phyloP scores from a whole-genome alignment of 805 yeast genomes.

The Saturnispora sanitii region DNA sequence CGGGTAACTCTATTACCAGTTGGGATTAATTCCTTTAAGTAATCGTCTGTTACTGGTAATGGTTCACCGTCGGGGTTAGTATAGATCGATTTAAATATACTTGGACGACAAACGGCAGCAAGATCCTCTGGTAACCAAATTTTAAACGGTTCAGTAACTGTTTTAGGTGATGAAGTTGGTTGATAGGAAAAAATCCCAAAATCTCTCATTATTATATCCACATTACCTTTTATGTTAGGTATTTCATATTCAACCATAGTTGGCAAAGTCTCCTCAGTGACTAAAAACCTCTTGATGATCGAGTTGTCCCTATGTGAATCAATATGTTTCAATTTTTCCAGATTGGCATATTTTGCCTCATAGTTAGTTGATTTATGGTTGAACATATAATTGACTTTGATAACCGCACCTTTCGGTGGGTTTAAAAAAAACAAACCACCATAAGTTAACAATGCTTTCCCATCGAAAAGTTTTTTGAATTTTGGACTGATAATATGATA shows the following conservation, averaged over 20 bases:
- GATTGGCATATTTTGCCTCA: conserved; percentile 26
- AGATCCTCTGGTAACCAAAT: conserved; percentile 42
- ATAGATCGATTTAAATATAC: background rate
- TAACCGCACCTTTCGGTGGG: conserved; percentile 42
- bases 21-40: background rate
- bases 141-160: conserved; percentile 30
- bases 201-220: conserved; percentile 57
- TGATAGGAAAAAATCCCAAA: conserved; percentile 53
- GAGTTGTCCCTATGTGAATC: conserved; percentile 21
- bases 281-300: conserved; percentile 15
- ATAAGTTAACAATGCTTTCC: conserved; percentile 27
- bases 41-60: background rate
- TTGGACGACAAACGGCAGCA: background rate
- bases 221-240: conserved; percentile 62
- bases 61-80: background rate
- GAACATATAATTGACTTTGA: conserved; percentile 30
- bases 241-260: conserved; percentile 38
- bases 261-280: conserved; percentile 20
- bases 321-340: conserved; percentile 26
- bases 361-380: conserved; percentile 33
- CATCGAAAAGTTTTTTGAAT: conserved; percentile 16
- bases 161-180: conserved; percentile 40
- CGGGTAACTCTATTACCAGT: background rate
- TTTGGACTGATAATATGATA: conserved; percentile 1
- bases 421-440: conserved; percentile 55